Base-by-base conservation (phyloP, 805 yeast genomes). In the Middelhovenomyces tepae region DNA sequence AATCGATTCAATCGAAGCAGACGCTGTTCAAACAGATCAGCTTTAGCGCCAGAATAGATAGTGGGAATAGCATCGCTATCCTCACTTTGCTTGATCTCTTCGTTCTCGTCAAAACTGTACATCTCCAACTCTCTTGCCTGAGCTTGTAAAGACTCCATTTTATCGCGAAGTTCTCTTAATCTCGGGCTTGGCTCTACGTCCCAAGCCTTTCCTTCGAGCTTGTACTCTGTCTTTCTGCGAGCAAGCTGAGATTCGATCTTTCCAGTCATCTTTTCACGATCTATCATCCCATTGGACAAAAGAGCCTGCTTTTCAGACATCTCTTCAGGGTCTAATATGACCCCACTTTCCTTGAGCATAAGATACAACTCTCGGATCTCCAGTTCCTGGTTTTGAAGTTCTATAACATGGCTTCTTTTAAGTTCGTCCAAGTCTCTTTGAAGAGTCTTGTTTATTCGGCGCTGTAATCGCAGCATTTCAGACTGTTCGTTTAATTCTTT, bases 101-200 rank as follows among this genome's bases (percentile, higher is more conserved):
- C 69, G 24, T 81, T 76, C 17, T 71, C 78, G 5, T 14, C 19
- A 47, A 84, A 86, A 44, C 85, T 91, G 14, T 82, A 79, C 71
- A 75, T 78, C 53, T 89, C 96, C 38, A 89, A 65, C 48, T 80
- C 82, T 39, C 93, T 63, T 0, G 95, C 95, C 61, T 83, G 82
- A 30, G 72, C 70, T 51, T 83, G 94, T 34, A 87, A 66, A 42
- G 73, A 78, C 38, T 82, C 93, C 94, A 85, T 85, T 51, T 78
- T 71, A 46, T 78, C 83, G 35, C 95, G 66, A 46, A 87, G 64
- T 27, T 73, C 77, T 39, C 91, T 67, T 32, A 86, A 59, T 43
- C 89, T 64, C 2, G 80, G 70, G 46, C 80, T 79, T 3, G 95
- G 94, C 51, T 83, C 94, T 17, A 77, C 70, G 50, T 65, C 57